phyloP scores from a whole-genome alignment of 2,329 filamentous ascomycete genomes.

The Fusarium oligoseptatum region DNA sequence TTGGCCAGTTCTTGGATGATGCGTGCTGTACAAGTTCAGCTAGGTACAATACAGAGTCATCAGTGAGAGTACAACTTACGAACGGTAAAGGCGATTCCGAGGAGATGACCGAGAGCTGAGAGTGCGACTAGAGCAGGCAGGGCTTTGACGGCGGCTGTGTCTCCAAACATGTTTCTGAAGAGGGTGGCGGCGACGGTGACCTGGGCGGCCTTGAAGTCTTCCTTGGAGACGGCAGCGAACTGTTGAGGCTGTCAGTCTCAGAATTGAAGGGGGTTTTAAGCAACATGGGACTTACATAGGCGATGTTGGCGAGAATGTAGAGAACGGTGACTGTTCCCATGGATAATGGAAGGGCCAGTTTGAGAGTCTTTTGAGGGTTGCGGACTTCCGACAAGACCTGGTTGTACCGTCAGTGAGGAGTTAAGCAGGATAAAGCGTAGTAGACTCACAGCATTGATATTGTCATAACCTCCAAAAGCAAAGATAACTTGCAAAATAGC shows the following conservation, averaged over 20 bases:
- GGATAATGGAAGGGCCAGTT: conserved; percentile 11
- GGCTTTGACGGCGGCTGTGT: conserved; percentile 21
- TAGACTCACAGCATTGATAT: not conserved
- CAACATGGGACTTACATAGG: conserved; percentile 4
- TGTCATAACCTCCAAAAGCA: conserved; percentile 25
- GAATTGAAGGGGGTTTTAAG: not conserved
- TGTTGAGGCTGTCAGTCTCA: not conserved
- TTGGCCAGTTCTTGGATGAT: conserved; percentile 40
- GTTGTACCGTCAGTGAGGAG: too few relatives aligned
- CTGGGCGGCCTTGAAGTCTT: conserved; percentile 11
- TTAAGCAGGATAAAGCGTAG: too few relatives aligned
- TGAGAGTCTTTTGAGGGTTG: conserved; percentile 19
- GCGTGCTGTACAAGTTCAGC: conserved; percentile 8
- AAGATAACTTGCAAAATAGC: conserved; percentile 27
- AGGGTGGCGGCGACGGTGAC: conserved; percentile 27
- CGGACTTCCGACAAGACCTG: conserved; percentile 25
- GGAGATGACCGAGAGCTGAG: conserved; percentile 25
- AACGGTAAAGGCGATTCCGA: conserved; percentile 27
- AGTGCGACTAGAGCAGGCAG: conserved; percentile 21
- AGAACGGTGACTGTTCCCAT: conserved; percentile 18
- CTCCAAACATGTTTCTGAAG: conserved; percentile 24
- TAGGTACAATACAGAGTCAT: not conserved
- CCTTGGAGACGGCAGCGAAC: conserved; percentile 25
- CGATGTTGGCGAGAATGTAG: conserved; percentile 23
- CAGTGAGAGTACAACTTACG: not conserved